Percentiles rank a stretch among this genome's conserved stretches.
These are phyloP conservation scores for Sugiyamaella marilandica DNA, from an alignment of 805 yeast species.

Conservation along the genomic window DNA sequence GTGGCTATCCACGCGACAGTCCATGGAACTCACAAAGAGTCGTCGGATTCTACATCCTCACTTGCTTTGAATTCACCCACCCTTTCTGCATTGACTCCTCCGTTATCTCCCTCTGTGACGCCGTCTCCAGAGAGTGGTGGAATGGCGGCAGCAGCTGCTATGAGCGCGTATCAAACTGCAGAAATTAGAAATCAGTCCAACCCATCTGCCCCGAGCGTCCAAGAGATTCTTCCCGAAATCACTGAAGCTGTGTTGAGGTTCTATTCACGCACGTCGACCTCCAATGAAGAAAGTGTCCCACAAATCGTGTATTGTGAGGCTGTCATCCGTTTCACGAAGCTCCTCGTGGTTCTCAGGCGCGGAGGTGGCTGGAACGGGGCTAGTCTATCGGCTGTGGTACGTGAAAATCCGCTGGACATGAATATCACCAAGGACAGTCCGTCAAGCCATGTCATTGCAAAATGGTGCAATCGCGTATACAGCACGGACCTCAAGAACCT, in stretches of 20 bases:
- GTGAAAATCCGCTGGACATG: conserved; percentile 31
- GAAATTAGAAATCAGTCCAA: not conserved
- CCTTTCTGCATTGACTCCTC: conserved; percentile 6
- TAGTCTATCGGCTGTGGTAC: conserved; percentile 44
- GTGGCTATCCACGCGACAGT: conserved; percentile 17
- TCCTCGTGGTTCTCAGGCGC: conserved; percentile 49
- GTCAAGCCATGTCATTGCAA: conserved; percentile 42
- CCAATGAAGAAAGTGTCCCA: conserved; percentile 73
- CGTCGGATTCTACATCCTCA: not conserved
- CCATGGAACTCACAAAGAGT: not conserved
- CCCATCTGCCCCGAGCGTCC: conserved; percentile 17
- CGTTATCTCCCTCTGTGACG: conserved; percentile 8
- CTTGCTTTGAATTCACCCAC: conserved; percentile 2
- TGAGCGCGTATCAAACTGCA: not conserved
- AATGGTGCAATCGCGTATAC: conserved; percentile 44
- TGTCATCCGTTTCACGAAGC: conserved; percentile 55
- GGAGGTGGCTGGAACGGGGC: conserved; percentile 45
- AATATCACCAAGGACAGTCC: conserved; percentile 24
- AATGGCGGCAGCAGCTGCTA: not conserved
- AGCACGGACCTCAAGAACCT: conserved; percentile 43
- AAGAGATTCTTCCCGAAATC: conserved; percentile 24
- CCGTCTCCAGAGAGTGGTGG: not conserved
- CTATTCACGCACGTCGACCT: conserved; percentile 49
- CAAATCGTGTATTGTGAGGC: conserved; percentile 73
- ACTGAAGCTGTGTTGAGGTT: conserved; percentile 32